Evolutionary conservation across 805 yeast genomes (phyloP).

Genomic region (Brettanomyces anomalus): DNA sequence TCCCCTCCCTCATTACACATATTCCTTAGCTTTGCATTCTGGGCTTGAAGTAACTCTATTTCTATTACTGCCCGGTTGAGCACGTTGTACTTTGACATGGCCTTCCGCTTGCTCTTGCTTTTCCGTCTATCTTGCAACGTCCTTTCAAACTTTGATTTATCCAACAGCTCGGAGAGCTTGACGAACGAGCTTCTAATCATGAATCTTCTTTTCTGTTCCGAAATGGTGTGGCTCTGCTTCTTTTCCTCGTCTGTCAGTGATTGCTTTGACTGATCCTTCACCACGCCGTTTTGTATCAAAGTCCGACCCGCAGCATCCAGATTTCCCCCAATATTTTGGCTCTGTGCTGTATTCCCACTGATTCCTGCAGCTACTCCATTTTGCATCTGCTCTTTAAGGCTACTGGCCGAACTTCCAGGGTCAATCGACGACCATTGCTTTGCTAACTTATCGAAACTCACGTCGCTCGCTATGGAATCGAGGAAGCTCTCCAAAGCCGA

Average conservation of each 20-base stretch:
- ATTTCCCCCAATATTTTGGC: not conserved
- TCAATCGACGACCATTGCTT: constrained; percentile 27
- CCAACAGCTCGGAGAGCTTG: constrained; percentile 19
- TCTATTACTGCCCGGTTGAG: constrained; percentile 20
- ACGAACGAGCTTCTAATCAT: constrained; percentile 30
- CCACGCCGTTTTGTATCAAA: not conserved
- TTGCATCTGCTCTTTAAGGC: not conserved
- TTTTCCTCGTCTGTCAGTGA: constrained; percentile 25
- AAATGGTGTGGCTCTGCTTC: constrained; percentile 27
- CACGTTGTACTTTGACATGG: constrained; percentile 18
- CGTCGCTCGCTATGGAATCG: constrained; percentile 28
- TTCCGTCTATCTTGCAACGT: constrained; percentile 5
- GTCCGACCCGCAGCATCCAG: not conserved
- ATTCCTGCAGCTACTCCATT: not conserved
- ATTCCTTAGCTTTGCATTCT: constrained; percentile 8
- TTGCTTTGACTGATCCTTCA: not conserved
- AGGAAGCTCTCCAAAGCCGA: constrained; percentile 27
- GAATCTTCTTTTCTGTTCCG: constrained; percentile 30
- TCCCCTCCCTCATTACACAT: not conserved
- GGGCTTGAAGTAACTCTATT: constrained; percentile 15
- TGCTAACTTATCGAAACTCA: constrained; percentile 18
- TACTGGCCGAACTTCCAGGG: constrained; percentile 10
- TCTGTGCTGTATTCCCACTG: not conserved
- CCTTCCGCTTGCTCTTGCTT: constrained; percentile 8
- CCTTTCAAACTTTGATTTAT: constrained; percentile 5